Conservation (phyloP, 2,329 filamentous ascomycete species). For the Gnomoniopsis sp. region DNA sequence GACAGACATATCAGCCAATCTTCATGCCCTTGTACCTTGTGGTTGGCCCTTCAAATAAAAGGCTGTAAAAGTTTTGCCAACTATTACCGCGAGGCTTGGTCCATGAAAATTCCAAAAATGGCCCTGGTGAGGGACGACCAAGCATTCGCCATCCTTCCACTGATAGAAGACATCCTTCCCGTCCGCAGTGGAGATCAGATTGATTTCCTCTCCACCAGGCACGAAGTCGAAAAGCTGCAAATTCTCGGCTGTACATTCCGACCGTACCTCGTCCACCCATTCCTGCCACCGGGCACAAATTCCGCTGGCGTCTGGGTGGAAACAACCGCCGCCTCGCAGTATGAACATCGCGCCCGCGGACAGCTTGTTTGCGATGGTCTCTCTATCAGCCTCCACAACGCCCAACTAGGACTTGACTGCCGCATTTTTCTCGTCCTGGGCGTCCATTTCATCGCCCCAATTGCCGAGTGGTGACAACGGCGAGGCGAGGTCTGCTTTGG, state of each 20-base stretch:
- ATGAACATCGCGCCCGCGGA: neutral
- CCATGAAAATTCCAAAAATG: no score
- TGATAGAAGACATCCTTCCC: neutral
- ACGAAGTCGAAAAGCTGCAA: neutral
- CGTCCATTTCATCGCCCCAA: slow-evolving; percentile 60
- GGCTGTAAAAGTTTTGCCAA: no score
- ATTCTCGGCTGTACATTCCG: neutral
- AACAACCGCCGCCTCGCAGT: no score
- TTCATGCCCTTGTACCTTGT: no score
- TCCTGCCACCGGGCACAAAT: no score
- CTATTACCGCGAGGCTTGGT: no score
- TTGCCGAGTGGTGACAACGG: slow-evolving; percentile 38
- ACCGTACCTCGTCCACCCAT: neutral
- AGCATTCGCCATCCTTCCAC: neutral
- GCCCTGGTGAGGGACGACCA: no score
- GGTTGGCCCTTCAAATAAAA: no score
- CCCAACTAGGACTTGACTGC: slow-evolving; percentile 5
- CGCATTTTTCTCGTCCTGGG: slow-evolving; percentile 35
- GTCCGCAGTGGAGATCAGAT: neutral
- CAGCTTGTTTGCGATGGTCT: neutral
- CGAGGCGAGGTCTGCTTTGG: slow-evolving; percentile 24
- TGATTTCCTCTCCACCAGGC: neutral
- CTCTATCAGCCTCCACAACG: neutral
- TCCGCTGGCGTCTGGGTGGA: neutral
- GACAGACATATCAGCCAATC: no score